phyloP scores from a whole-genome alignment of 352 stramenopile genomes.

The Pythium aquatile region DNA sequence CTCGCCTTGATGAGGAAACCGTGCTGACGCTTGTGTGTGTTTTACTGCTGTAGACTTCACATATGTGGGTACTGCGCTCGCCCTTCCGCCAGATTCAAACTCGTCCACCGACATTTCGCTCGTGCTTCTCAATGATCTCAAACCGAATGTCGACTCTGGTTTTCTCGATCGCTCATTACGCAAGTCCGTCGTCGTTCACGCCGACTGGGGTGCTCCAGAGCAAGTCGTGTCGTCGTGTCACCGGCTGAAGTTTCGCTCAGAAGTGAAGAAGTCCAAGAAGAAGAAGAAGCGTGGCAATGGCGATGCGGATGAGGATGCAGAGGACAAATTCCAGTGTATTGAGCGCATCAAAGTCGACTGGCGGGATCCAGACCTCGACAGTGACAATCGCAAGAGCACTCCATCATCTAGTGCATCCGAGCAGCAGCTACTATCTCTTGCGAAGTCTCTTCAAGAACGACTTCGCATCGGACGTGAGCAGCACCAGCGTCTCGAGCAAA shows the following conservation, averaged over 20 bases:
- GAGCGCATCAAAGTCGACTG: conserved; percentile 49
- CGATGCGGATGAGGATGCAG: not conserved
- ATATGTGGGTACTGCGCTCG: conserved; percentile 4
- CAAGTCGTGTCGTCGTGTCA: conserved; percentile 19
- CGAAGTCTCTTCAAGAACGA: conserved; percentile 41
- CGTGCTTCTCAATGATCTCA: conserved; percentile 15
- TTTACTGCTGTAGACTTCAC: conserved; percentile 15
- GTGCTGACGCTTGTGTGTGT: not conserved
- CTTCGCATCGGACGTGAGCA: conserved; percentile 36
- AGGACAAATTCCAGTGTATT: conserved; percentile 37
- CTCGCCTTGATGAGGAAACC: not conserved
- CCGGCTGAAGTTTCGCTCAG: conserved; percentile 23
- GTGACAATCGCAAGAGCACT: not conserved
- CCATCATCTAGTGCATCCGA: conserved; percentile 17
- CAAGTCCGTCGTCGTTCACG: conserved; percentile 16
- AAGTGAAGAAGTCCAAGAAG: conserved; percentile 18
- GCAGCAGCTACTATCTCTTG: conserved; percentile 46
- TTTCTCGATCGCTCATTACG: conserved; percentile 12
- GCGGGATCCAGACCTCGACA: conserved; percentile 8
- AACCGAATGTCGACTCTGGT: not conserved
- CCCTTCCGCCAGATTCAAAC: not conserved
- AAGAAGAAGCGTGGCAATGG: conserved; percentile 27
- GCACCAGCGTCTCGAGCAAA: conserved; percentile 36
- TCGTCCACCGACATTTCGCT: not conserved
- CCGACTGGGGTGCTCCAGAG: not conserved